Percentiles rank a stretch among this genome's conserved stretches.
Conservation (phyloP, 495 filamentous ascomycete species). For the Platismatia glauca region DNA sequence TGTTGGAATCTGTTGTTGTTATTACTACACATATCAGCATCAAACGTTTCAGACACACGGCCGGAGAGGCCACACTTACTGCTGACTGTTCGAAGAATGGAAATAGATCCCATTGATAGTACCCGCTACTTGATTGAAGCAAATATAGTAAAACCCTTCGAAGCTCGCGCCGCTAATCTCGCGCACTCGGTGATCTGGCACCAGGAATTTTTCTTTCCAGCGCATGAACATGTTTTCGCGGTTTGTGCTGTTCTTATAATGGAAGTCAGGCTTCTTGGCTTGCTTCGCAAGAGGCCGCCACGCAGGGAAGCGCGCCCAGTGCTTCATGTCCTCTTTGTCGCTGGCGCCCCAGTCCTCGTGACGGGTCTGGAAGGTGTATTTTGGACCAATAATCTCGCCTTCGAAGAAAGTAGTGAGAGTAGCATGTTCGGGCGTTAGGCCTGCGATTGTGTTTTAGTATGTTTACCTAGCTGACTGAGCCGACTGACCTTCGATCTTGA, state of each 20-base stretch:
- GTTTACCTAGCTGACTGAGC: background rate
- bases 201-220: constrained; percentile 98
- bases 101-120: constrained; percentile 92
- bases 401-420: constrained; percentile 97
- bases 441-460: constrained; percentile 38
- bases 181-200: constrained; percentile 85
- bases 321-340: constrained; percentile 85
- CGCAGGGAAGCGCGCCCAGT: constrained; percentile 85
- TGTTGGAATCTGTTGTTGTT: constrained; percentile 66
- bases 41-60: background rate
- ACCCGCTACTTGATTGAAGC: constrained; percentile 86
- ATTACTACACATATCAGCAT: constrained; percentile 21
- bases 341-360: constrained; percentile 86
- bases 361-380: constrained; percentile 85
- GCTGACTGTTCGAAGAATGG: constrained; percentile 84
- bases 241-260: constrained; percentile 57
- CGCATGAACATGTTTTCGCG: constrained; percentile 96
- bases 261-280: constrained; percentile 68
- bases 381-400: constrained; percentile 93
- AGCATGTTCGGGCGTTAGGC: constrained; percentile 89
- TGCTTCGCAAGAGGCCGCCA: constrained; percentile 73
- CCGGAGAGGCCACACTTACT: constrained; percentile 47
- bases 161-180: constrained; percentile 92
- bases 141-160: constrained; percentile 99
- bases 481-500: constrained; percentile 83